A percentile compares a stretch with the other conserved stretches of the same genome.
Conservation (phyloP, 2,329 filamentous ascomycete species). For the Aspergillus costaricaensis region DNA sequence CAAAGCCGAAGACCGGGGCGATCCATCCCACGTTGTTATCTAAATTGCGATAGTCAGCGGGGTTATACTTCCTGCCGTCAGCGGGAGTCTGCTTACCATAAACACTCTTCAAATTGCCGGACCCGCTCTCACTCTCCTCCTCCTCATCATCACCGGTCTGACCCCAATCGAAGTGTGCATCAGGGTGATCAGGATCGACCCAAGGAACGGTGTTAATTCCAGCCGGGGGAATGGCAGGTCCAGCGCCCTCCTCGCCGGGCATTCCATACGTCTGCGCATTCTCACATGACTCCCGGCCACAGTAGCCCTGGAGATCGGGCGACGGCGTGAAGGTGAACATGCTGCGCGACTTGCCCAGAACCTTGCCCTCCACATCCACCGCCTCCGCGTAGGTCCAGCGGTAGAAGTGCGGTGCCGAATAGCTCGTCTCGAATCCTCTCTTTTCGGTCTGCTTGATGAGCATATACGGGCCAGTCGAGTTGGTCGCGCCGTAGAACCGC, state of each 20-base stretch:
- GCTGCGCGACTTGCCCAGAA: conserved; percentile 36
- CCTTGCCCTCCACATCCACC: conserved; percentile 33
- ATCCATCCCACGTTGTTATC: conserved; percentile 16
- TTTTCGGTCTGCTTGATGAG: conserved; percentile 34
- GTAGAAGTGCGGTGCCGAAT: conserved; percentile 32
- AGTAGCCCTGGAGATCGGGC: conserved; percentile 34
- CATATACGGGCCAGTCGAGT: conserved; percentile 35
- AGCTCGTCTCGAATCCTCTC: conserved; percentile 43
- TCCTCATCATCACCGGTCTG: conserved; percentile 7
- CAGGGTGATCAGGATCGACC: conserved; percentile 32
- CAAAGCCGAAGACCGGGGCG: conserved; percentile 14
- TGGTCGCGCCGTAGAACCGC: conserved; percentile 37
- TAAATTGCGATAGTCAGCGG: neutral
- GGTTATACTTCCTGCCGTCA: neutral
- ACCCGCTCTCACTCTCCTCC: neutral
- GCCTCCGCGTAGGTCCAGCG: conserved; percentile 40
- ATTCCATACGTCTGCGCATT: conserved; percentile 34
- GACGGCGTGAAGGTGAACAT: conserved; percentile 43
- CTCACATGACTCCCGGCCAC: conserved; percentile 31
- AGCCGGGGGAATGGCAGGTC: conserved; percentile 31
- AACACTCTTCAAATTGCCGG: neutral
- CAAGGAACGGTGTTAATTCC: conserved; percentile 38
- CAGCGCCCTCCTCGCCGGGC: conserved; percentile 30
- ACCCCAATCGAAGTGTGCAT: conserved; percentile 22
- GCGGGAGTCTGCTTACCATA: conserved; percentile 15